Evolutionary conservation across 2,329 filamentous ascomycete species (phyloP).

Genomic region (Hymenoscyphus repandus): DNA sequence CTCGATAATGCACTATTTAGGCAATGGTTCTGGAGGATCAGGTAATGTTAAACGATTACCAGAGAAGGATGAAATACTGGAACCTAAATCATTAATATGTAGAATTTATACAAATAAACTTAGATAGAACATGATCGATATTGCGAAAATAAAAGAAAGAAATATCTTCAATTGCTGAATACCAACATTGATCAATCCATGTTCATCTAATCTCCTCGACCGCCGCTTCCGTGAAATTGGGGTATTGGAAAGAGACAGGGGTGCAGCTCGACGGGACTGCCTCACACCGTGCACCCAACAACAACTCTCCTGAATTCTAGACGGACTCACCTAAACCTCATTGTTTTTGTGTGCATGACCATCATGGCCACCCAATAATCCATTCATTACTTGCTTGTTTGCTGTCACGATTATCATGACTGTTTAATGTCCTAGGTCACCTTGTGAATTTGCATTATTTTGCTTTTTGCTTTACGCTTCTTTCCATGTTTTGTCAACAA

Average conservation of each 20-base stretch:
- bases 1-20: no score
- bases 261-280: not conserved
- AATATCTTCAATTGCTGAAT: no score
- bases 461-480: conserved; percentile 12
- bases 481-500: conserved; percentile 24
- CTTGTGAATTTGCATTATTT: conserved; percentile 15
- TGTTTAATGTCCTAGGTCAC: conserved; percentile 16
- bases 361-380: conserved; percentile 14
- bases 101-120: no score
- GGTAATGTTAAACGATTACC: not conserved
- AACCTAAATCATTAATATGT: not conserved
- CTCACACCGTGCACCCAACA: not conserved
- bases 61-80: not conserved
- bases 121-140: no score
- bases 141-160: no score
- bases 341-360: not conserved
- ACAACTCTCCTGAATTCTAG: not conserved
- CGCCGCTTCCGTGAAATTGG: no score
- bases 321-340: not conserved
- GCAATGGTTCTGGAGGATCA: not conserved
- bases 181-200: no score
- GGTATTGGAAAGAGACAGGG: no score
- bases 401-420: conserved; percentile 15
- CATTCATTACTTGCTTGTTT: conserved; percentile 4
- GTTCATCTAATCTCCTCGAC: no score